phyloP scores from a whole-genome alignment of 495 filamentous ascomycete genomes.

The Talaromyces wortmannii region DNA sequence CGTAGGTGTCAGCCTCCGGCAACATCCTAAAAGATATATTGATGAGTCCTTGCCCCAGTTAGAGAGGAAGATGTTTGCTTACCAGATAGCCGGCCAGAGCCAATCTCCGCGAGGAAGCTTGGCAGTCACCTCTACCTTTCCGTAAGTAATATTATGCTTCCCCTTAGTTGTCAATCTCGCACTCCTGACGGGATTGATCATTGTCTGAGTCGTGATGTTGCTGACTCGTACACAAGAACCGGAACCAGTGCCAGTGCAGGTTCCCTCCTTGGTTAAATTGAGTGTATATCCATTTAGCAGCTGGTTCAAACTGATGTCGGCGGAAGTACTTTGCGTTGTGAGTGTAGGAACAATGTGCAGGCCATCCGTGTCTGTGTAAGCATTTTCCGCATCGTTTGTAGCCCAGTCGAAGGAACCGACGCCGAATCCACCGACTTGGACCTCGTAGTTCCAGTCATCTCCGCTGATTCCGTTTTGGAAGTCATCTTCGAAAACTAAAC shows the following conservation, averaged over 20 bases:
- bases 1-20: slow-evolving; percentile 63
- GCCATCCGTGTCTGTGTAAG: slow-evolving; percentile 27
- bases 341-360: slow-evolving; percentile 41
- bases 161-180: slow-evolving; percentile 65
- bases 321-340: slow-evolving; percentile 21
- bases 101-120: slow-evolving; percentile 72
- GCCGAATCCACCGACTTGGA: slow-evolving; percentile 66
- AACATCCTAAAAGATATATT: slow-evolving; percentile 43
- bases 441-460: slow-evolving; percentile 66
- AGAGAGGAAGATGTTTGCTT: background rate
- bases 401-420: slow-evolving; percentile 77
- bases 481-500: slow-evolving; percentile 59
- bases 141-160: slow-evolving; percentile 65
- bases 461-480: slow-evolving; percentile 54
- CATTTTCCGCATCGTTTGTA: slow-evolving; percentile 39
- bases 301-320: slow-evolving; percentile 23
- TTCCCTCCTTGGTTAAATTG: slow-evolving; percentile 53
- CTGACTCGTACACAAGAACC: slow-evolving; percentile 54
- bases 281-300: slow-evolving; percentile 51
- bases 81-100: slow-evolving; percentile 82
- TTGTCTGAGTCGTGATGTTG: slow-evolving; percentile 61
- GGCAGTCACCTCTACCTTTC: slow-evolving; percentile 70
- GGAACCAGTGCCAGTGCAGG: slow-evolving; percentile 51
- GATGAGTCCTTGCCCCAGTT: background rate
- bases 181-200: slow-evolving; percentile 71